A percentile compares a stretch with the other conserved stretches of the same genome.
phyloP scores from a whole-genome alignment of 352 stramenopile genomes.

The Pythium myriotylum region DNA sequence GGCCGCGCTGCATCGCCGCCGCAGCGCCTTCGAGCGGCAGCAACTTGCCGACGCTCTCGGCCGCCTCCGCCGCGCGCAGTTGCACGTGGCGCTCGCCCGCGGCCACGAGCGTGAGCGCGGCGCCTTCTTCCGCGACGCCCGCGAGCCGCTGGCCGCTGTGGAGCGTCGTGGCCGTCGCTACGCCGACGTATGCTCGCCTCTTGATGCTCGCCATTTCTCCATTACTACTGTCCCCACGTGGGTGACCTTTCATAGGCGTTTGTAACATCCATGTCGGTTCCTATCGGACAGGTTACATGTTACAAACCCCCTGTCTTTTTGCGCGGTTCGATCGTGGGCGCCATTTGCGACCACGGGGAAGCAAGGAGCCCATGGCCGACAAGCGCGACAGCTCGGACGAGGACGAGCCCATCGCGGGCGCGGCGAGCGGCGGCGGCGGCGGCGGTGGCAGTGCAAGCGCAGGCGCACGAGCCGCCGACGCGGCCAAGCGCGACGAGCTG shows the following conservation, averaged over 20 bases:
- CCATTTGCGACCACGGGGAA: slow-evolving; percentile 26
- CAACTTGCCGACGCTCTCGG: slow-evolving; percentile 11
- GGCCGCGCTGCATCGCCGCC: background rate
- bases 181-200: slow-evolving; percentile 3
- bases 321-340: slow-evolving; percentile 9
- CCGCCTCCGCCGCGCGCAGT: slow-evolving; percentile 10
- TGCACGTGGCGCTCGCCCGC: slow-evolving; percentile 23
- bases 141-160: slow-evolving; percentile 23
- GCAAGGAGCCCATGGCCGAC: slow-evolving; percentile 28
- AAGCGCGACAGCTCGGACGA: slow-evolving; percentile 80
- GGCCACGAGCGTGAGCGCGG: slow-evolving; percentile 14
- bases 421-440: slow-evolving; percentile 16
- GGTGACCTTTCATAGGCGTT: slow-evolving; percentile 35
- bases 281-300: background rate
- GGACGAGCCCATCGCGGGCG: slow-evolving; percentile 71
- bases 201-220: no score
- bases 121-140: slow-evolving; percentile 10
- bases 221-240: no score
- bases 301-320: background rate
- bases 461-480: background rate
- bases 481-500: slow-evolving; percentile 36
- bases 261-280: no score
- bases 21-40: slow-evolving; percentile 20
- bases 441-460: background rate
- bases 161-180: slow-evolving; percentile 12